Base-by-base conservation (phyloP, 2,329 filamentous ascomycete genomes). In the Fusarium lyarnte region DNA sequence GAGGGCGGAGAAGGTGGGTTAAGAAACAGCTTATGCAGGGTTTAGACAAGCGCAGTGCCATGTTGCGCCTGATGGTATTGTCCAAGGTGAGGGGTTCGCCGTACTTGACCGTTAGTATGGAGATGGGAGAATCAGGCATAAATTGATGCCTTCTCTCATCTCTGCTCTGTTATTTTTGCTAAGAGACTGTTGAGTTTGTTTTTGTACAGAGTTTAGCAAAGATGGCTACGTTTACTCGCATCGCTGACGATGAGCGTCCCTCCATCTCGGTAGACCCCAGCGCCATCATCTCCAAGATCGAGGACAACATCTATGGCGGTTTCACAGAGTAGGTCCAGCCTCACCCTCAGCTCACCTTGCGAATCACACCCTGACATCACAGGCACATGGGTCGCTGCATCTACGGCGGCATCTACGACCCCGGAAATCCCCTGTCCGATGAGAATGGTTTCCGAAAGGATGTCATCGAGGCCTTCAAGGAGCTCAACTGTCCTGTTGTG, bases 381-480 rank as follows among this genome's bases (percentile, higher is more conserved):
- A 94, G 92, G 76, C 94, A 96, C 82, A 96, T 96, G 93, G 93
- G 93, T 76, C 90, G 93, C 69, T 96, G 93, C 84, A 94, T 96
- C 78, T 95, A 96, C 80, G 93, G 93, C 71, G 93, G 94, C 72
- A 92, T 96, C 79, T 95, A 94, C 82, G 93, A 95, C 75, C 93
- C 93, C 2, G 88, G 87, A 38, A 94, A 91, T 79, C 83, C 89
- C 6, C 86, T 94, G n/a, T 91, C 92, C 5, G 92, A 95, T 74
- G 85, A 89, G 59, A 85, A 93, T 72, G 93, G 93, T 45, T 95
- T 94, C 83, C 91, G 93, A 42, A 93, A 87, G 73, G 93, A 96
- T 81, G 93, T 96, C 45, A 88, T 96, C 29, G 87, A 89, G 45
- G 91, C 92, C 10, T 85, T 96, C 70, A 88, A 90, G 78, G 92